A percentile compares a stretch with the other conserved stretches of the same genome.
Conservation (phyloP, 768 basidiomycete genomes). For the Exsudoporus frostii region DNA sequence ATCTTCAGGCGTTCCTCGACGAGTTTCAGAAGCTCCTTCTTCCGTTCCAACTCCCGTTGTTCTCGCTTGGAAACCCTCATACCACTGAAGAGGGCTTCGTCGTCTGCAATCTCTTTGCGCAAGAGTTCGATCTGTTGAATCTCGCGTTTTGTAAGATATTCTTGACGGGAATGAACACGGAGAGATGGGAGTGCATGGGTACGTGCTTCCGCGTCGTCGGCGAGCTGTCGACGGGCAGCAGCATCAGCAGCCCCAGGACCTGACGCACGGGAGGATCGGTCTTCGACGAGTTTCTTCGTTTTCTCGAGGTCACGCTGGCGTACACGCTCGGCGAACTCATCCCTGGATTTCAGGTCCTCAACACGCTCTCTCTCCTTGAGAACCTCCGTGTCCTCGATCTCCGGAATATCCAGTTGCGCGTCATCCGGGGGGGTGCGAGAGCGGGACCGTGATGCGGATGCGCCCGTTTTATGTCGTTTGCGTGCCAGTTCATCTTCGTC, state of each 20-base stretch:
- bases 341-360: slow-evolving; percentile 81
- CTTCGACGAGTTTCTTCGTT: slow-evolving; percentile 89
- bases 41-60: slow-evolving; percentile 73
- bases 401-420: slow-evolving; percentile 39
- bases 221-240: slow-evolving; percentile 72
- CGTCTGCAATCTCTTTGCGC: slow-evolving; percentile 90
- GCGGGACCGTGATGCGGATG: slow-evolving; percentile 19
- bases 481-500: slow-evolving; percentile 79
- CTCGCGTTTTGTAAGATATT: slow-evolving; percentile 96
- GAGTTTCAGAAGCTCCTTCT: slow-evolving; percentile 87
- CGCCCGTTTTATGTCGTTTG: slow-evolving; percentile 60
- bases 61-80: slow-evolving; percentile 90
- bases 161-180: slow-evolving; percentile 86
- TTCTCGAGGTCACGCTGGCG: slow-evolving; percentile 76
- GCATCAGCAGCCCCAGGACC: slow-evolving; percentile 78
- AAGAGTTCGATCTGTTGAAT: slow-evolving; percentile 93
- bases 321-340: slow-evolving; percentile 90
- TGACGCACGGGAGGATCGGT: slow-evolving; percentile 74
- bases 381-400: slow-evolving; percentile 79
- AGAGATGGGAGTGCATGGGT: slow-evolving; percentile 60
- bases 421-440: slow-evolving; percentile 32
- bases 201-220: slow-evolving; percentile 69
- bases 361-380: slow-evolving; percentile 70
- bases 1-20: slow-evolving; percentile 94
- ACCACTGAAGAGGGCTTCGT: slow-evolving; percentile 84